phyloP scores from a whole-genome alignment of 2,329 filamentous ascomycete species.

The Ustulina deusta region DNA sequence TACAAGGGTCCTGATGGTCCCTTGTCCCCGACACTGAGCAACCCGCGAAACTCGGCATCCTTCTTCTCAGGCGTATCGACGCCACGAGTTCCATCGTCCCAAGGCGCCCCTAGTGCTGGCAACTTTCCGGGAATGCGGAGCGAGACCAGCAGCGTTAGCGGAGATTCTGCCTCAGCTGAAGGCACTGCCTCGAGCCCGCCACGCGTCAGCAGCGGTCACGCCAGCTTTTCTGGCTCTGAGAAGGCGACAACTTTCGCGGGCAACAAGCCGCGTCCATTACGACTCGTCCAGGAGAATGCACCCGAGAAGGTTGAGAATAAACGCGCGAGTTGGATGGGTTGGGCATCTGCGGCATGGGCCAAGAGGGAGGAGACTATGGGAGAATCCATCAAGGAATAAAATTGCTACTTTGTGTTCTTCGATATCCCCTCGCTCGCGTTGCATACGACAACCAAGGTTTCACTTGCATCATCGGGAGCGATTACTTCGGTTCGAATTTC shows the following conservation, averaged over 20 bases:
- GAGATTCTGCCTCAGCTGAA: conserved; percentile 73
- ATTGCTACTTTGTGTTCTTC: conserved; percentile 1
- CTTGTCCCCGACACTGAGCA: conserved; percentile 68
- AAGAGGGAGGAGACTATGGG: conserved; percentile 62
- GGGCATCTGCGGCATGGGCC: conserved; percentile 58
- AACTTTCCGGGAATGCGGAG: conserved; percentile 81
- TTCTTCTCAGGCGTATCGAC: conserved; percentile 64
- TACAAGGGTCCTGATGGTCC: conserved; percentile 79
- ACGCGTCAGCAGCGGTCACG: conserved; percentile 53
- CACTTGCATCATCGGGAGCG: conserved; percentile 25
- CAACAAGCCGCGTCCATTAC: conserved; percentile 84
- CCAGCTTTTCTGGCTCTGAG: conserved; percentile 55
- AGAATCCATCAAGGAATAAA: conserved; percentile 41
- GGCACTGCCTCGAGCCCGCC: conserved; percentile 62
- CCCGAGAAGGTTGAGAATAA: conserved; percentile 65
- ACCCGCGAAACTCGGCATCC: conserved; percentile 70
- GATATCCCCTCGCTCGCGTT: conserved; percentile 11
- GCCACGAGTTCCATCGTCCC: conserved; percentile 57
- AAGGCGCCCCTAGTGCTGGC: conserved; percentile 62
- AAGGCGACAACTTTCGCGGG: conserved; percentile 71
- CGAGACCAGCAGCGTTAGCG: conserved; percentile 73
- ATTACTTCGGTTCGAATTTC: conserved; percentile 22
- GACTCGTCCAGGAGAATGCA: conserved; percentile 84
- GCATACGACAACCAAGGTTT: conserved; percentile 13
- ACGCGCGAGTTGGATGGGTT: conserved; percentile 74